These are phyloP conservation scores for Phycomyces nitens DNA, from an alignment of 192 early-diverging fungal species.

Conservation along the genomic window DNA sequence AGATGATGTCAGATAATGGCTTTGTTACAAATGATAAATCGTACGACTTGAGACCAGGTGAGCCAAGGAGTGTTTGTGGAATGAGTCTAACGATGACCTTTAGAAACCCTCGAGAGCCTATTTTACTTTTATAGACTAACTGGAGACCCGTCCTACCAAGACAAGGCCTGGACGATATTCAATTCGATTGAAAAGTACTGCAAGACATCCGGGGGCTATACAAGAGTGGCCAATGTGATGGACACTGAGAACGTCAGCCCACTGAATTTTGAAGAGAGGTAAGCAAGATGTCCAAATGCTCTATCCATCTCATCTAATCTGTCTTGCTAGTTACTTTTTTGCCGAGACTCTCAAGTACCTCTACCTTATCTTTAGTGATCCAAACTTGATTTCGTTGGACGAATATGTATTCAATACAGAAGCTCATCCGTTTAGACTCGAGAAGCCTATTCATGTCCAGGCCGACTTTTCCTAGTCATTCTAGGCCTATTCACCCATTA, in stretches of 20 bases:
- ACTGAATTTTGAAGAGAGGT: slow-evolving; percentile 30
- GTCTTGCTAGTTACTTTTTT: slow-evolving; percentile 51
- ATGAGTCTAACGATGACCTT: not conserved
- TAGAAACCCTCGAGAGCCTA: slow-evolving; percentile 74
- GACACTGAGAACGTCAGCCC: not conserved
- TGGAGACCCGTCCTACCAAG: slow-evolving; percentile 60
- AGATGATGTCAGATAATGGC: slow-evolving; percentile 9
- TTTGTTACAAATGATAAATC: not conserved
- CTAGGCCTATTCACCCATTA: too few relatives aligned
- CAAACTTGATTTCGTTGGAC: slow-evolving; percentile 49
- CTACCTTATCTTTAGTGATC: slow-evolving; percentile 58
- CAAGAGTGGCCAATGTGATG: slow-evolving; percentile 18
- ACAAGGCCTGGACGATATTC: slow-evolving; percentile 64
- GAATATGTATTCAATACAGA: slow-evolving; percentile 72
- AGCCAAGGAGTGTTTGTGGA: too few relatives aligned
- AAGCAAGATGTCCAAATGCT: not conserved
- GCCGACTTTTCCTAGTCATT: too few relatives aligned
- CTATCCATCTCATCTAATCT: not conserved
- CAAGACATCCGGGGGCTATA: slow-evolving; percentile 21
- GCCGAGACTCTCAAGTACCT: slow-evolving; percentile 75
- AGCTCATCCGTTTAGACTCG: slow-evolving; percentile 65
- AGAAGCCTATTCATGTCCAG: slow-evolving; percentile 18
- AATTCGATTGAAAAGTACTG: slow-evolving; percentile 28
- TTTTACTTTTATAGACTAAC: slow-evolving; percentile 74
- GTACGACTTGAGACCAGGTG: slow-evolving; percentile 54